Evolutionary conservation across 768 basidiomycete genomes (phyloP).

Genomic region (Brasilioporus rufonigricans): DNA sequence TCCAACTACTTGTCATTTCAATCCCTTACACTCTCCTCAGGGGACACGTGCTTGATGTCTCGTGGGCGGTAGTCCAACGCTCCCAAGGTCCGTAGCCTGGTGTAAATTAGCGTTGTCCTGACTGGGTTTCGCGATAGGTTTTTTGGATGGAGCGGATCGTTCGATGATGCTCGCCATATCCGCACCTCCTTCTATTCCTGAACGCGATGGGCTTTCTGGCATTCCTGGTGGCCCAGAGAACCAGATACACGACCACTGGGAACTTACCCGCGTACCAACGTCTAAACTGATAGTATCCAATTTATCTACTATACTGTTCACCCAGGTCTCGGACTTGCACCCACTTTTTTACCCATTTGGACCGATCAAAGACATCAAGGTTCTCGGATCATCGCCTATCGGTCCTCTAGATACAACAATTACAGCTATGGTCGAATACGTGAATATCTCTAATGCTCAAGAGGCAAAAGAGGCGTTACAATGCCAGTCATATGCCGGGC

Average conservation of each 20-base stretch:
- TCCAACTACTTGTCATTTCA: not conserved
- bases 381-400: constrained; percentile 37
- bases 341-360: constrained; percentile 78
- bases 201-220: constrained; percentile 23
- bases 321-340: constrained; percentile 61
- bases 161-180: constrained; percentile 56
- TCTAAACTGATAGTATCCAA: constrained; percentile 59
- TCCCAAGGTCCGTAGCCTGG: constrained; percentile 56
- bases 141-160: constrained; percentile 81
- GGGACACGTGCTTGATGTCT: constrained; percentile 75
- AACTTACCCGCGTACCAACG: constrained; percentile 41
- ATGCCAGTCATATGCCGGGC: constrained; percentile 59
- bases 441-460: constrained; percentile 48
- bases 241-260: constrained; percentile 31
- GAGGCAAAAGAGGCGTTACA: constrained; percentile 64
- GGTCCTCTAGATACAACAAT: constrained; percentile 39
- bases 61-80: constrained; percentile 86
- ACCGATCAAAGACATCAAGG: constrained; percentile 58
- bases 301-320: constrained; percentile 64
- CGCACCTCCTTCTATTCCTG: constrained; percentile 33
- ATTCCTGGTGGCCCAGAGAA: constrained; percentile 30
- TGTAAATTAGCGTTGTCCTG: not conserved
- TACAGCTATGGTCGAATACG: constrained; percentile 65
- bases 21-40: constrained; percentile 33
- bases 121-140: constrained; percentile 43